A percentile compares a stretch with the other conserved stretches of the same genome.
phyloP scores from a whole-genome alignment of 2,329 filamentous ascomycete species.

The Exophiala viscosa region DNA sequence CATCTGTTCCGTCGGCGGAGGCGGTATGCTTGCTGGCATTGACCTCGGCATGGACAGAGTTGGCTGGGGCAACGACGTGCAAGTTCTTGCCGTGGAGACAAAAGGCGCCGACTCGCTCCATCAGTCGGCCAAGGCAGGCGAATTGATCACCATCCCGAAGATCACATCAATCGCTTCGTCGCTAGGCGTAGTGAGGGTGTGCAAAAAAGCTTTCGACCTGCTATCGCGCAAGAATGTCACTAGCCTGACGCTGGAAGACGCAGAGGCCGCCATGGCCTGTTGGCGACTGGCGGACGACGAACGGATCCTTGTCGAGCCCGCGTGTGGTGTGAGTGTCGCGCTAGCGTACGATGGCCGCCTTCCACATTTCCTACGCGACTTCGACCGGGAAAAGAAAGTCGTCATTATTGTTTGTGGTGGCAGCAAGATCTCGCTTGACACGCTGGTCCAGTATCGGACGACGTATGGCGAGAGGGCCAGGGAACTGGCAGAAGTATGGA shows the following conservation, averaged over 20 bases:
- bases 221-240: constrained; percentile 50
- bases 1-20: constrained; percentile 74
- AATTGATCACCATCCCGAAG: constrained; percentile 59
- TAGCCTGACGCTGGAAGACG: constrained; percentile 65
- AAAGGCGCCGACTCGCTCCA: constrained; percentile 66
- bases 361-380: constrained; percentile 7
- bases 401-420: constrained; percentile 84
- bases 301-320: constrained; percentile 72
- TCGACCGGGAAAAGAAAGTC: constrained; percentile 59
- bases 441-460: constrained; percentile 40
- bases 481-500: constrained; percentile 1
- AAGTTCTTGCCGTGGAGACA: constrained; percentile 72
- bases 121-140: constrained; percentile 52
- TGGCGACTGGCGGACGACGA: constrained; percentile 78
- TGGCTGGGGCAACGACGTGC: constrained; percentile 30
- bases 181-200: constrained; percentile 67
- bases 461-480: constrained; percentile 2
- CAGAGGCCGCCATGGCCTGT: constrained; percentile 76
- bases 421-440: constrained; percentile 60
- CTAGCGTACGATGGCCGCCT: constrained; percentile 19
- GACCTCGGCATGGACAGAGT: constrained; percentile 58
- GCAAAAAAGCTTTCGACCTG: constrained; percentile 63
- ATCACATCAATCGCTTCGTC: constrained; percentile 74
- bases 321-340: constrained; percentile 75
- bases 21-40: constrained; percentile 72